Conservation (phyloP, 2,329 filamentous ascomycete genomes). For the Fusarium albosuccineum region DNA sequence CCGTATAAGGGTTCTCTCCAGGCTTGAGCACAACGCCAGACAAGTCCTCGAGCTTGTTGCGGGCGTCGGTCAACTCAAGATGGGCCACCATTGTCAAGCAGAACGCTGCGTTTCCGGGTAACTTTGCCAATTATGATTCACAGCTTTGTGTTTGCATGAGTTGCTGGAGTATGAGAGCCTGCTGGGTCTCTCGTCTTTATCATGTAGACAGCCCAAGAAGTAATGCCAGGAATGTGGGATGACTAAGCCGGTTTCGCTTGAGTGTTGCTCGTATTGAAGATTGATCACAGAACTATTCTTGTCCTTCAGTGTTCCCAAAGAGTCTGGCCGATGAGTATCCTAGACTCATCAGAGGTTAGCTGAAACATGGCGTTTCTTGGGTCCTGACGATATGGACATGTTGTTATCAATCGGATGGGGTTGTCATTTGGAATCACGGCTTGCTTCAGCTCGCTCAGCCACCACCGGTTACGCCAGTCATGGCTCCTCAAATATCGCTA, state of each 20-base stretch:
- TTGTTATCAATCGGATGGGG: background rate
- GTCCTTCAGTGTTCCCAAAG: constrained; percentile 2
- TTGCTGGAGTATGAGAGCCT: no score
- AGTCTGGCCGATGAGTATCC: constrained; percentile 9
- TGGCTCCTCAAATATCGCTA: constrained; percentile 28
- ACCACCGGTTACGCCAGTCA: constrained; percentile 27
- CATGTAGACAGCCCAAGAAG: background rate
- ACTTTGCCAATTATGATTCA: no score
- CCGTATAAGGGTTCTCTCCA: constrained; percentile 80
- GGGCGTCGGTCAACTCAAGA: constrained; percentile 51
- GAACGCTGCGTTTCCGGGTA: no score
- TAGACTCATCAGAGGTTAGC: constrained; percentile 21
- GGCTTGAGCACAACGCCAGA: constrained; percentile 64
- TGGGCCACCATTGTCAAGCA: constrained; percentile 28
- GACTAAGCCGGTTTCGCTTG: no score
- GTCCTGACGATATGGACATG: background rate
- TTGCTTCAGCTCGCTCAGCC: constrained; percentile 27
- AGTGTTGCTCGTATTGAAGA: constrained; percentile 12
- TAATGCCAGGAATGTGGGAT: constrained; percentile 17
- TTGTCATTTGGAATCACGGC: constrained; percentile 21
- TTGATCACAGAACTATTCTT: constrained; percentile 18
- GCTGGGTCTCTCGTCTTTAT: background rate
- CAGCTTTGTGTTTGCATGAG: no score
- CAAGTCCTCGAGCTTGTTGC: constrained; percentile 67
- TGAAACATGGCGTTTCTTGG: constrained; percentile 16